Base-by-base conservation (phyloP, 495 filamentous ascomycete species). In the Geopyxis carbonaria region DNA sequence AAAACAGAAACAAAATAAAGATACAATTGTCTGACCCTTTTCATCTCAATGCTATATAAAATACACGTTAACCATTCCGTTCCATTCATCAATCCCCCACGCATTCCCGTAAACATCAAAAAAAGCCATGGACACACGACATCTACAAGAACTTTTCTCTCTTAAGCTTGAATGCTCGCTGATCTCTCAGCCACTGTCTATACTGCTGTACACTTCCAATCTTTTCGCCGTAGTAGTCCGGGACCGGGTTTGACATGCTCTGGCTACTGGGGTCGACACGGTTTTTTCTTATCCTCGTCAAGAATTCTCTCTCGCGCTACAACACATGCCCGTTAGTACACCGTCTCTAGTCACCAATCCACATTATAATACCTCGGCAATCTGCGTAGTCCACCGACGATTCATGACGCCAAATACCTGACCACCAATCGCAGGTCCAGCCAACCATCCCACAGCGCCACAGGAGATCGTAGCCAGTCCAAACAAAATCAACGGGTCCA, bases 131-230 rank as follows among this genome's bases (percentile, higher is more conserved):
- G n/a, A n/a, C n/a, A n/a, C n/a, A n/a, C n/a, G n/a, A n/a, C n/a
- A n/a, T 24, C 38, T 42, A 57, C 42, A 72, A 64, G 47, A 70
- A 80, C 46, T 62, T 75, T 34, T 71, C 69, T 52, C 80, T 75
- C 70, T 93, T 94, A 62, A 76, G 73, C 63, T 92, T 93, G 60
- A 89, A 97, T n/a, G 85, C 84, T 33, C 86, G 61, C 66, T 95
- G 91, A 57, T 97, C 89, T 66, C 87, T 93, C 56, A 97, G 61
- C 89, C 89, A 97, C 57, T 79, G 75, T 48, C 91, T 62, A 53
- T 94, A 97, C 34, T 79, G 85, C 42, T 72, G 70, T 25, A 97
- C 81, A 47, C 82, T 91, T 11, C 77, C 79, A 57, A 97, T 93
- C 70, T 93, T 94, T 67, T 97, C 89, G 35, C 89, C 78, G 51